phyloP scores from a whole-genome alignment of 306 rosid species.

The Cucumis sativus region Cucumber_9930_V3 NC_026658.2:5750501-5751000 shows the following conservation, averaged over 20 bases:
- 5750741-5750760: background rate
- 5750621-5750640: constrained; percentile 1
- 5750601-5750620: constrained; percentile 23
- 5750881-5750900: background rate
- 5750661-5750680: background rate
- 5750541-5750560: constrained; percentile 99
- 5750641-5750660: background rate
- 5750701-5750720: background rate
- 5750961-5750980: background rate
- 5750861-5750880: background rate
- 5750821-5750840: background rate
- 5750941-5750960: background rate
- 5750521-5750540: constrained; percentile 94
- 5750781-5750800: background rate
- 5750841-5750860: background rate
- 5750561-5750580: constrained; percentile 27
- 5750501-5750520: constrained; percentile 85
- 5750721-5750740: background rate
- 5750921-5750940: background rate
- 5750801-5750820: background rate
- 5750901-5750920: background rate
- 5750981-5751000: background rate
- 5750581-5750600: constrained; percentile 24
- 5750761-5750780: background rate
- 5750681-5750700: background rate